Percentiles rank a stretch among this genome's conserved stretches.
Evolutionary conservation across 129 eudicot species (phyloP).

Genomic region (Lactuca sativa): DNA sequence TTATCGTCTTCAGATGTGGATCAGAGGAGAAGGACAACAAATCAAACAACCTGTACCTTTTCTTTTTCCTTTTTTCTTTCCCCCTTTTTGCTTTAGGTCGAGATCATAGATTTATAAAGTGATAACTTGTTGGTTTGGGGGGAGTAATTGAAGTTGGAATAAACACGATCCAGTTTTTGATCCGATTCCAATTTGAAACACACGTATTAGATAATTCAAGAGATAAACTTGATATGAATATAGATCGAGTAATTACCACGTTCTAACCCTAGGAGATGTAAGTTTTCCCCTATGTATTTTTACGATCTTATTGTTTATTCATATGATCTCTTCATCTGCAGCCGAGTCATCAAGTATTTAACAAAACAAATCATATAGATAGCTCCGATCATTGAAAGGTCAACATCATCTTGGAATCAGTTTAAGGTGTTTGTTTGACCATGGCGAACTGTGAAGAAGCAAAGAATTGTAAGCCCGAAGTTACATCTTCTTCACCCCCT

Average conservation of each 20-base stretch:
- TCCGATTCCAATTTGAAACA: slow-evolving; percentile 7
- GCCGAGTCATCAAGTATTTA: slow-evolving; percentile 20
- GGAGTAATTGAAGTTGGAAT: slow-evolving; percentile 1
- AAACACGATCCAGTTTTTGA: slow-evolving; percentile 3
- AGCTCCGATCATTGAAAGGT: slow-evolving; percentile 11
- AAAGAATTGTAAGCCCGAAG: slow-evolving; percentile 44
- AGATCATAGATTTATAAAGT: slow-evolving; percentile 1
- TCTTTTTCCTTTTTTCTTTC: background rate
- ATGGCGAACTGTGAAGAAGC: slow-evolving; percentile 65
- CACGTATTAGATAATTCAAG: background rate
- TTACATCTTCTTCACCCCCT: slow-evolving; percentile 55
- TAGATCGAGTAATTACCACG: background rate
- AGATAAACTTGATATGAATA: background rate
- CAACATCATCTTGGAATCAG: slow-evolving; percentile 4
- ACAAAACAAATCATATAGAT: slow-evolving; percentile 17
- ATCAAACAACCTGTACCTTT: slow-evolving; percentile 22
- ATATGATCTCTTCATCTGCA: slow-evolving; percentile 23
- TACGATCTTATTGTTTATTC: background rate
- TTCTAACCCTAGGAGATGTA: background rate
- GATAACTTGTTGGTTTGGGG: slow-evolving; percentile 6
- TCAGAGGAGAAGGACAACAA: slow-evolving; percentile 27
- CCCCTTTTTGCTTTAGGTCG: slow-evolving; percentile 12
- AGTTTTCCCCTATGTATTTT: background rate
- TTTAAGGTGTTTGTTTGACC: slow-evolving; percentile 20
- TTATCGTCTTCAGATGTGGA: slow-evolving; percentile 23